Conservation (phyloP, 371 early-diverging fungal genomes). For the Saksenaea oblongispora region DNA sequence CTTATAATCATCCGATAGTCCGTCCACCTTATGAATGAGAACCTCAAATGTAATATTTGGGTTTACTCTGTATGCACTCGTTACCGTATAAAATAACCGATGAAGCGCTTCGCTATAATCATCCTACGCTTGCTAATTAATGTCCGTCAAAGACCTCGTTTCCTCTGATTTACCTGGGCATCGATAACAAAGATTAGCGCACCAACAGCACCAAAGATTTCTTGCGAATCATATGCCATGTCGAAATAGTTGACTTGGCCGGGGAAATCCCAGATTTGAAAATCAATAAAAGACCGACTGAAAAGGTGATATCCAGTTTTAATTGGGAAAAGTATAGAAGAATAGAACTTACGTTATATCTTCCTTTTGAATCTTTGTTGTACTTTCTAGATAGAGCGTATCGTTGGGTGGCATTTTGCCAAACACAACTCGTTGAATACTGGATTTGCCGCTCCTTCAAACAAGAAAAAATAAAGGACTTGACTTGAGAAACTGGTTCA, state of each 20-base stretch:
- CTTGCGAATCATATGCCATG: constrained; percentile 67
- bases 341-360: constrained; percentile 63
- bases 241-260: constrained; percentile 89
- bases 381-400: constrained; percentile 88
- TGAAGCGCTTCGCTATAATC: constrained; percentile 84
- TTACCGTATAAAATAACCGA: constrained; percentile 75
- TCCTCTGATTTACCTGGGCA: constrained; percentile 64
- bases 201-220: constrained; percentile 76
- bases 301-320: background rate
- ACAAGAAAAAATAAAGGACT: background rate
- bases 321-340: background rate
- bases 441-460: constrained; percentile 90
- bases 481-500: background rate
- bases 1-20: constrained; percentile 91
- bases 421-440: constrained; percentile 91
- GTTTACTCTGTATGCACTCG: constrained; percentile 78
- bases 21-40: constrained; percentile 96
- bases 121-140: constrained; percentile 54
- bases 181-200: constrained; percentile 94
- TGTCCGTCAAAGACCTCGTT: background rate
- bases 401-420: constrained; percentile 92
- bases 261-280: constrained; percentile 94
- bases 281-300: constrained; percentile 81
- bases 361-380: constrained; percentile 78
- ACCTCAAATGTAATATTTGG: constrained; percentile 87